Percentiles rank a stretch among this genome's conserved stretches.
Conservation (phyloP, 176 grass and related monocot species). For the Aechmea fasciata region DNA sequence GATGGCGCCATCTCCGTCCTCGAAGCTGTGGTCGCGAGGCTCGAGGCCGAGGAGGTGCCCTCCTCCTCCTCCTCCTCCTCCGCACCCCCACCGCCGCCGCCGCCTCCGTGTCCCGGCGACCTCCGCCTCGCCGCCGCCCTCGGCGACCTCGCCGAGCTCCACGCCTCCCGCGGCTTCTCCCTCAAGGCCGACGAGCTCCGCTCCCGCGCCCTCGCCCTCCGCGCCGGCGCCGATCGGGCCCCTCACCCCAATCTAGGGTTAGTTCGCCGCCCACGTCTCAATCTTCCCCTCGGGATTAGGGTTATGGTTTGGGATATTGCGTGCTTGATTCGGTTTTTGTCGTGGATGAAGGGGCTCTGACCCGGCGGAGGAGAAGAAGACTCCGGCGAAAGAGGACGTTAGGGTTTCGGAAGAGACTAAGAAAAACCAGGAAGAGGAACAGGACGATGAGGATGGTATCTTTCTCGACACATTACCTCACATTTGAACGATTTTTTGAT, state of each 20-base stretch:
- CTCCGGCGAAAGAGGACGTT: constrained; percentile 22
- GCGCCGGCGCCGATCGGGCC: constrained; percentile 17
- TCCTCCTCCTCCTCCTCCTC: too few species aligned
- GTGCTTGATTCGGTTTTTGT: constrained; percentile 15
- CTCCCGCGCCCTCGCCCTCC: constrained; percentile 49
- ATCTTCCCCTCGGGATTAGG: not conserved
- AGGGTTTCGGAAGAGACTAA: constrained; percentile 14
- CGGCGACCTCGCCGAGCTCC: constrained; percentile 56
- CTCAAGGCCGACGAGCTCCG: constrained; percentile 63
- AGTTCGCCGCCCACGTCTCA: constrained; percentile 3
- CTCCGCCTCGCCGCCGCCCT: constrained; percentile 60
- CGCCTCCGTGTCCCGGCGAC: constrained; percentile 13
- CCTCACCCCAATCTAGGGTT: constrained; percentile 26
- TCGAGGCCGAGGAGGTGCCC: constrained; percentile 1
- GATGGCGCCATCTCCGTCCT: constrained; percentile 65
- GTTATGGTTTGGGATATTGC: not conserved
- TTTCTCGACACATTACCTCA: not conserved
- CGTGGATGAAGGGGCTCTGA: constrained; percentile 25
- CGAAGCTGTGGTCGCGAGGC: constrained; percentile 40
- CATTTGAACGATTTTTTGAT: constrained; percentile 1
- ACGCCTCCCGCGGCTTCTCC: constrained; percentile 48
- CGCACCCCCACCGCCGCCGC: constrained; percentile 15
- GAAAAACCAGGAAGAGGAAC: constrained; percentile 19
- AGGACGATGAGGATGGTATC: constrained; percentile 54
- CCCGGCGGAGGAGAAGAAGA: not conserved